These are phyloP conservation scores for Penicillium silybi DNA, from an alignment of 495 filamentous ascomycete genomes.

Conservation along the genomic window DNA sequence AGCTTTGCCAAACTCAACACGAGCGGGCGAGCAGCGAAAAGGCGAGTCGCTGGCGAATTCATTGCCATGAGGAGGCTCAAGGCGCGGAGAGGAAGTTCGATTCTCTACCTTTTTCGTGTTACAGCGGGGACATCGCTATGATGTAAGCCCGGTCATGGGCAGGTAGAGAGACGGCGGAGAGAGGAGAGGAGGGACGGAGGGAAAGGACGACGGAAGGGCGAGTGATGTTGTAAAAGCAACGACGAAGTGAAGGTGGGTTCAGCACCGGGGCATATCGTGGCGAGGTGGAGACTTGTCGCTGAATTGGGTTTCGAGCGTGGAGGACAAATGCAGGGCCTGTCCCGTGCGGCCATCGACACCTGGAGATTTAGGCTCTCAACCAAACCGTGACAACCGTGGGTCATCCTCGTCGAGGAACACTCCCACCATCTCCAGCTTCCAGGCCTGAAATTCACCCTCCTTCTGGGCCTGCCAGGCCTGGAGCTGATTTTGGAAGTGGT, in stretches of 20 bases:
- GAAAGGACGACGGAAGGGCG: not conserved
- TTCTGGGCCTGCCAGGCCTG: no score
- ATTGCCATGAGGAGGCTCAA: slow-evolving; percentile 14
- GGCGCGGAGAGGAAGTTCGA: not conserved
- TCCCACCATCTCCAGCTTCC: not conserved
- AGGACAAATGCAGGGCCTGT: not conserved
- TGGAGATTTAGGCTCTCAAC: not conserved
- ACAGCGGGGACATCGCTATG: slow-evolving; percentile 1
- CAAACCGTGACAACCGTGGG: no score
- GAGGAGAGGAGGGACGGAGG: not conserved
- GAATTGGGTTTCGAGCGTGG: not conserved
- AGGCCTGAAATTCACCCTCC: no score
- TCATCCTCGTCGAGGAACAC: not conserved
- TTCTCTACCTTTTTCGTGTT: not conserved
- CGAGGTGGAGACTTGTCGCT: not conserved
- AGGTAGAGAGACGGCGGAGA: not conserved
- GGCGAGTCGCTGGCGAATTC: slow-evolving; percentile 28
- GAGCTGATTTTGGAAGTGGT: no score
- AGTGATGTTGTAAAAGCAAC: not conserved
- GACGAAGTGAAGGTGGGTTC: not conserved
- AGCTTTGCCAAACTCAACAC: slow-evolving; percentile 47
- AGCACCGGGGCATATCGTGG: not conserved
- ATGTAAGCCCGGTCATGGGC: not conserved
- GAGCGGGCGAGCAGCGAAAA: slow-evolving; percentile 40
- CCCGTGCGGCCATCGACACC: slow-evolving; percentile 4